Evolutionary conservation across 306 rosid species (phyloP).

Genomic region (Biancaea sappan): DNA sequence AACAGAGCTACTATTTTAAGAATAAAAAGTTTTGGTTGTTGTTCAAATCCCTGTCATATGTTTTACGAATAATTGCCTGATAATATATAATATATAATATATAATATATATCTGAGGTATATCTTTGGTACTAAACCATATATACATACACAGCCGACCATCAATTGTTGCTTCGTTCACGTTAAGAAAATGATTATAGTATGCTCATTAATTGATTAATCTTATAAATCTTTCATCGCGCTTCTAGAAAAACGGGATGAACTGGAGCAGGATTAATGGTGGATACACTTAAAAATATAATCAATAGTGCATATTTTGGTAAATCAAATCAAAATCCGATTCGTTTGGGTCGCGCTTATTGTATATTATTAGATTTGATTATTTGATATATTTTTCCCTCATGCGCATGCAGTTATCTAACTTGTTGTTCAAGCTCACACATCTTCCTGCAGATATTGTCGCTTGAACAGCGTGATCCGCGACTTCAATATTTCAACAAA

Average conservation of each 20-base stretch:
- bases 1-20: not conserved
- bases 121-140: not conserved
- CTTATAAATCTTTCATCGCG: conserved; percentile 13
- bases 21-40: not conserved
- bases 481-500: conserved; percentile 1
- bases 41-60: not conserved
- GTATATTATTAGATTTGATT: not conserved
- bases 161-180: not conserved
- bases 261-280: not conserved
- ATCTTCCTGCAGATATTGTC: conserved; percentile 15
- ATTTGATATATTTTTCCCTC: not conserved
- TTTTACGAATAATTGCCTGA: too few species aligned
- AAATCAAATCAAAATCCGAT: not conserved
- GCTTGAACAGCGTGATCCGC: not conserved
- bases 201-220: not conserved
- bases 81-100: too few species aligned
- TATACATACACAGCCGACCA: not conserved
- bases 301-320: not conserved
- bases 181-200: not conserved
- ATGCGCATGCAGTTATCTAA: conserved; percentile 12
- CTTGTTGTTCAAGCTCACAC: not conserved
- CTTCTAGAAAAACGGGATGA: not conserved
- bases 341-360: not conserved
- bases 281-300: not conserved
- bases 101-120: too few species aligned